Conservation (phyloP, 129 eudicot genomes). For the Deinandra increscens region DNA sequence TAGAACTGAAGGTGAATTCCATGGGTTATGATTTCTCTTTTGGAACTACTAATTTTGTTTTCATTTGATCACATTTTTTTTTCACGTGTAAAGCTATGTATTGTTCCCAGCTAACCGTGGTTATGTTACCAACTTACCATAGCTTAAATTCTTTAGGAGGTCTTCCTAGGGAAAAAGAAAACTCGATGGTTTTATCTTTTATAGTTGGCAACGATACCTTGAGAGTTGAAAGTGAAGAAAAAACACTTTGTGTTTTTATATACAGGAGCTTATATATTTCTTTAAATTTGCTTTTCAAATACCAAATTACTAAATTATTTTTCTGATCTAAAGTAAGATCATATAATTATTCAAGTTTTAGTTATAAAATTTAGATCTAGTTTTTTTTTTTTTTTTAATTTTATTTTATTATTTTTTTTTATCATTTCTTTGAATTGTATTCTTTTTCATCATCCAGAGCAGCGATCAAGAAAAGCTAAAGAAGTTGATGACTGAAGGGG, state of each 20-base stretch:
- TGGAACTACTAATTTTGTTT: slow-evolving; percentile 14
- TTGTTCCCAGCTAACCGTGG: not conserved
- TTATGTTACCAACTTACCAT: slow-evolving; percentile 9
- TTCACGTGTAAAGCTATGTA: not conserved
- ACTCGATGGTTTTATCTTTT: not conserved
- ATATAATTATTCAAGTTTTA: not conserved
- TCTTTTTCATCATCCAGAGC: slow-evolving; percentile 36
- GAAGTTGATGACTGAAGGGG: slow-evolving; percentile 37
- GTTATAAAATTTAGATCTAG: too few relatives aligned
- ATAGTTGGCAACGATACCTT: not conserved
- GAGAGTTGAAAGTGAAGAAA: not conserved
- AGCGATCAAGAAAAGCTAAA: slow-evolving; percentile 64
- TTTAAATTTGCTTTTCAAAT: not conserved
- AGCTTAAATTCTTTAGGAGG: not conserved
- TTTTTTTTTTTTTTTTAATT: too few relatives aligned
- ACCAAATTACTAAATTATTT: not conserved
- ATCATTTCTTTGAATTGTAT: slow-evolving; percentile 12
- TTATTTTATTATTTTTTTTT: too few relatives aligned
- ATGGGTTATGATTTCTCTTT: not conserved
- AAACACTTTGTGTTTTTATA: not conserved
- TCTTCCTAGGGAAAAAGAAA: not conserved
- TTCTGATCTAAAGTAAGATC: not conserved
- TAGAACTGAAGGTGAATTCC: slow-evolving; percentile 64
- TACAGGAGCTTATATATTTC: not conserved
- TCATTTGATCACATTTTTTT: not conserved